Percentiles rank a stretch among this genome's conserved stretches.
phyloP scores from a whole-genome alignment of 768 basidiomycete genomes.

The Tricholoma furcatifolium region DNA sequence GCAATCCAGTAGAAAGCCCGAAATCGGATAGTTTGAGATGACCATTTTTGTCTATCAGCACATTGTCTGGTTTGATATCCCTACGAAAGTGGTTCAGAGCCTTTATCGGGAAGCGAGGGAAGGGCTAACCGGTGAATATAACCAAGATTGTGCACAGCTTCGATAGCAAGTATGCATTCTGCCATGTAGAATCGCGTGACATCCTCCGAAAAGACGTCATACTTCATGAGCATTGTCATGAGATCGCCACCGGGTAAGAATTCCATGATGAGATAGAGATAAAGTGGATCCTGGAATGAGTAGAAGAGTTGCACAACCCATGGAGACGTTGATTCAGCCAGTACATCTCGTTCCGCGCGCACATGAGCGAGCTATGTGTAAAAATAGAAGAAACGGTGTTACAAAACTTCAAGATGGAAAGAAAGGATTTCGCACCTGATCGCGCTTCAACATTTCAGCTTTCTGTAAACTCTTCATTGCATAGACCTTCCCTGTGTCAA shows the following conservation, averaged over 20 bases:
- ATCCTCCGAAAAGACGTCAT: conserved; percentile 98
- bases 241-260: conserved; percentile 89
- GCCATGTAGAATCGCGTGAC: conserved; percentile 99
- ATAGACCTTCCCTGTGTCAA: conserved; percentile 96
- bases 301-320: conserved; percentile 99
- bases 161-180: conserved; percentile 96
- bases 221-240: conserved; percentile 99
- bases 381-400: neutral
- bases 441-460: conserved; percentile 98
- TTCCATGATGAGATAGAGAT: conserved; percentile 96
- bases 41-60: conserved; percentile 94
- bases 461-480: conserved; percentile 99
- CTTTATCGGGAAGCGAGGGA: neutral
- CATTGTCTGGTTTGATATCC: conserved; percentile 99
- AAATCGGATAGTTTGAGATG: conserved; percentile 99
- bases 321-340: conserved; percentile 93
- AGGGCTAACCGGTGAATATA: conserved; percentile 90
- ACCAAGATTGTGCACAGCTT: conserved; percentile 97
- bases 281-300: conserved; percentile 95
- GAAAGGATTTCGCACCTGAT: conserved; percentile 65
- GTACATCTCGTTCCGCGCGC: conserved; percentile 92
- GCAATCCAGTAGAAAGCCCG: conserved; percentile 95
- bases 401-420: neutral
- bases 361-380: conserved; percentile 85
- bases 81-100: conserved; percentile 37